These are phyloP conservation scores for Lunasporangiospora selenospora DNA, from an alignment of 192 early-diverging fungal genomes.

Conservation along the genomic window DNA sequence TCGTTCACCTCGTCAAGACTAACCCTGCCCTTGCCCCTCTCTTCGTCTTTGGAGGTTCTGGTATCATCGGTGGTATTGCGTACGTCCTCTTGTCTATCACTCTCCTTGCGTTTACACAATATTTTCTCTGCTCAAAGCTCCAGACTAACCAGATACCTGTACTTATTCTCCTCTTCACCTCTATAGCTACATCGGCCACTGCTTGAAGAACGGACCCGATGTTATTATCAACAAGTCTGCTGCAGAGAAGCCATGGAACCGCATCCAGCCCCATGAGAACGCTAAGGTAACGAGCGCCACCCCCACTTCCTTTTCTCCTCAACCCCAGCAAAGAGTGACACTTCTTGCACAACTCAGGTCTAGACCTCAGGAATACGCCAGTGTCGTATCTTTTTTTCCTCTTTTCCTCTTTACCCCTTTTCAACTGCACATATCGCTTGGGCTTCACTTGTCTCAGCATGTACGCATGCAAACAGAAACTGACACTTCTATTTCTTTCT, in stretches of 20 bases:
- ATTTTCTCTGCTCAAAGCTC: too few species aligned
- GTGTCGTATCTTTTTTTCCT: too few species aligned
- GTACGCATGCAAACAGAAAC: too few species aligned
- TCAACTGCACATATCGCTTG: too few species aligned
- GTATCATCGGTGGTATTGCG: constrained; percentile 44
- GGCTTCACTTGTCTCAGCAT: too few species aligned
- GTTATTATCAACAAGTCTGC: constrained; percentile 49
- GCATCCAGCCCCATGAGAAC: constrained; percentile 50
- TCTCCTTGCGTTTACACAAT: too few species aligned
- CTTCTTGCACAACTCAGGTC: too few species aligned
- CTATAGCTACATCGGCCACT: constrained; percentile 44
- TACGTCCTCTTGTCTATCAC: constrained; percentile 16
- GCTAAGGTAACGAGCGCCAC: constrained; percentile 31
- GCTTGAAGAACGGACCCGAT: constrained; percentile 42
- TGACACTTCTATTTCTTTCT: neutral
- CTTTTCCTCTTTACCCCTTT: too few species aligned
- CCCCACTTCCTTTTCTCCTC: neutral
- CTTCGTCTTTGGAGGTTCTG: constrained; percentile 43
- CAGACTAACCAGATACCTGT: too few species aligned
- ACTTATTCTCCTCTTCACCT: neutral
- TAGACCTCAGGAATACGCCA: too few species aligned
- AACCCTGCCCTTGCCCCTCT: constrained; percentile 40
- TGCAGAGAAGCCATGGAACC: constrained; percentile 46
- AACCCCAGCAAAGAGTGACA: too few species aligned
- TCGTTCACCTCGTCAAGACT: constrained; percentile 25